Base-by-base conservation (phyloP, 768 basidiomycete species). In the Terana coerulea region DNA sequence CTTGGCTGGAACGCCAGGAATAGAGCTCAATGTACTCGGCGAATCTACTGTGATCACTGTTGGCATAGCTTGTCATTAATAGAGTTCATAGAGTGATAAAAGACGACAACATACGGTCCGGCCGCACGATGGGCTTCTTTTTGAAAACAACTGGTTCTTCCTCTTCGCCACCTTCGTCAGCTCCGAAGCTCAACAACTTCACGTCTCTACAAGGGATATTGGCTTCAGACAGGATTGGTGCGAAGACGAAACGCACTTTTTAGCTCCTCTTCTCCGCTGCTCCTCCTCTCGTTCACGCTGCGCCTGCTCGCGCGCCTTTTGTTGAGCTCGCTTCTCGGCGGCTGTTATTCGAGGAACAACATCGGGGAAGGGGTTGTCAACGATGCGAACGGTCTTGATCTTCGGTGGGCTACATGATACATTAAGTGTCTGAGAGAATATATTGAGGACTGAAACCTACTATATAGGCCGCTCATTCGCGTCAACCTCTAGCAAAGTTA, bases 281-380 rank as follows among this genome's bases (percentile, higher is more conserved):
- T 76, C 79, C 57, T 91, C 88, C 60, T 91, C 91, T n/a, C 88
- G 72, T 64, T 92, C 88, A 45, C 78, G 76, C 59, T 85, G 85
- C 1, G 80, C 84, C 54, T 82, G 76, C 62, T 91, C 84, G 34
- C 83, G 79, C 2, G 95, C 95, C 48, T 78, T 78, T 55, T 86
- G 86, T 64, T 99, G 97, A 0, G 76, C 85, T 34, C 85, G 79
- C 55, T 88, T 86, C 70, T 98, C 97, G 2, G 84, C 91, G 1
- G 94, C 93, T 1, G 97, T 99, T 54, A 98, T 99, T 22, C 97
- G 85, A 4, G 95, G 95, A 31, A 94, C 79, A 57, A 98, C 97
- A 63, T 98, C 95, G 48, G 86, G 81, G 65, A 97, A 98, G 0
- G 97, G 95, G 63, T 98, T 95, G 47, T 97, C 93, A 26, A 92